Conservation (phyloP, 202 grass and related monocot genomes). For the Brachypodium distachyon region DNA sequence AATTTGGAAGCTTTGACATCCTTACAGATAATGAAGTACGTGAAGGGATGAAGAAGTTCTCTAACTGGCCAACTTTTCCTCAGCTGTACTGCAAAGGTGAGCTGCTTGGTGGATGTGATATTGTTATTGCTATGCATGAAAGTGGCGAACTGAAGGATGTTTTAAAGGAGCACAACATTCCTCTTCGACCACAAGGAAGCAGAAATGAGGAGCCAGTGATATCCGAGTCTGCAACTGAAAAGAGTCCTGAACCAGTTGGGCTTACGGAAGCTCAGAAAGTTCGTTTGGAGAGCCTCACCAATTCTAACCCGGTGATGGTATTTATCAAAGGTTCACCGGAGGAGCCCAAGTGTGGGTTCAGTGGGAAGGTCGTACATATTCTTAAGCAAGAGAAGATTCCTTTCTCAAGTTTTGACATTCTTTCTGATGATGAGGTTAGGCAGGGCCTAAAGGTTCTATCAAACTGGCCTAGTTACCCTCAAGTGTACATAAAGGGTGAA, state of each 20-base stretch:
- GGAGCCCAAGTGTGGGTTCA: slow-evolving; percentile 95
- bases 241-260: slow-evolving; percentile 20
- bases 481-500: slow-evolving; percentile 90
- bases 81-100: slow-evolving; percentile 94
- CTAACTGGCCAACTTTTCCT: slow-evolving; percentile 95
- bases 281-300: slow-evolving; percentile 48
- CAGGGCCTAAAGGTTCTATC: slow-evolving; percentile 82
- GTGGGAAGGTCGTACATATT: slow-evolving; percentile 80
- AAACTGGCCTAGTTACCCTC: slow-evolving; percentile 93
- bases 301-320: slow-evolving; percentile 70
- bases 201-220: slow-evolving; percentile 19
- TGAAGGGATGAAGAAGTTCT: slow-evolving; percentile 89
- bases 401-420: slow-evolving; percentile 89
- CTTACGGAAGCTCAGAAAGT: slow-evolving; percentile 47
- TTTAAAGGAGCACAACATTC: slow-evolving; percentile 55
- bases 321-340: slow-evolving; percentile 92
- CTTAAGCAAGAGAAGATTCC: slow-evolving; percentile 89
- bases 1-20: slow-evolving; percentile 87
- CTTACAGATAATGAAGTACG: slow-evolving; percentile 72
- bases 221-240: slow-evolving; percentile 13
- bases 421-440: slow-evolving; percentile 77
- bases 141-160: slow-evolving; percentile 83
- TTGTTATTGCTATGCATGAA: slow-evolving; percentile 84
- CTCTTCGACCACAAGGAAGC: slow-evolving; percentile 29
- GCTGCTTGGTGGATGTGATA: slow-evolving; percentile 88